Evolutionary conservation across 257 asterid species (phyloP), one percentile per base, ranked within the genome.

Genomic region (Lycium barbarum): DNA sequence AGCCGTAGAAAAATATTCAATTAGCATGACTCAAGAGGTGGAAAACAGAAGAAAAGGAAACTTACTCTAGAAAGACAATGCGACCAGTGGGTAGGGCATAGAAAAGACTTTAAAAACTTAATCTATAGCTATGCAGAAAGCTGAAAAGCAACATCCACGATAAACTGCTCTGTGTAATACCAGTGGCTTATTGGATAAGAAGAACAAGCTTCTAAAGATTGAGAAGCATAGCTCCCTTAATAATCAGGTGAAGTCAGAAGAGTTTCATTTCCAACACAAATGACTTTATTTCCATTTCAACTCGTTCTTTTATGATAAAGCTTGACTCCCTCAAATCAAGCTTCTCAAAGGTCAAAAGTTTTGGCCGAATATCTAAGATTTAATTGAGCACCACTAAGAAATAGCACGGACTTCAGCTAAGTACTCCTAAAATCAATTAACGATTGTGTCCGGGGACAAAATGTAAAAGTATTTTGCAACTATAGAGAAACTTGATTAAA

Each of bases 201-300:
- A 22, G 45, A 22, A 49, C 61, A 49, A 74, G 43, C 17, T 74
- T 74, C 45, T 74, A 22, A 22, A 47, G 0, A 13, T 51, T 51
- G 81, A 11, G 80, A 73, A 47, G 80, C 13, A 73, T 73, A 26
- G 9, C 57, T 72, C 80, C 8, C 58, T 72, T 72, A 9, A 43
- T 10, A 43, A 72, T 18, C 0, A 72, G 36, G 11, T 72, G 58
- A 72, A 70, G 57, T 72, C 18, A 1, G n/a, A 20, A 47, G 38
- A 73, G 45, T 73, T 20, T 73, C 80, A 73, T 73, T 20, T 73
- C 80, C 59, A 73, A n/a, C 38, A 47, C 47, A 59, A 47, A 73
- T 20, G 59, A 73, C 59, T 47, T 45, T 10, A 22, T 22, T 63
- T n/a, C 40, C 17, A 3, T 10, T 72, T 45, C 80, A 45, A 45